A percentile compares a stretch with the other conserved stretches of the same genome.
These are phyloP conservation scores for Penicillium mononematosum DNA, from an alignment of 495 filamentous ascomycete species.

Conservation along the genomic window DNA sequence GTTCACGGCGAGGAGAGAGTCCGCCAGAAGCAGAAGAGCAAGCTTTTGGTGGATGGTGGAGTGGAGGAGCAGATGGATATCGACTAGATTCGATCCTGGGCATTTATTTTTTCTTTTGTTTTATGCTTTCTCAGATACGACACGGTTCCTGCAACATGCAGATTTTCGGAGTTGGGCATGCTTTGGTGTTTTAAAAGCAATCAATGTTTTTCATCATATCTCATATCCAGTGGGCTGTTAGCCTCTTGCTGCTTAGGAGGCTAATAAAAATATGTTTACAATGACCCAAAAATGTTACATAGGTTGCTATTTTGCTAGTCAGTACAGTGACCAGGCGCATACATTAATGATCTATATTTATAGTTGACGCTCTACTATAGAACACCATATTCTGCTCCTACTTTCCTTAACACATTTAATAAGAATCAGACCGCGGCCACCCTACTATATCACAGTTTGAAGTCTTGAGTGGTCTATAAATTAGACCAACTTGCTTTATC, in stretches of 20 bases:
- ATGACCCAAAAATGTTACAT: constrained; percentile 13
- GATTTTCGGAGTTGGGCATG: constrained; percentile 32
- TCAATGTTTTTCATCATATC: constrained; percentile 32
- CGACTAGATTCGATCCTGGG: constrained; percentile 50
- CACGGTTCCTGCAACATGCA: constrained; percentile 24
- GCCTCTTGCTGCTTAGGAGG: constrained; percentile 4
- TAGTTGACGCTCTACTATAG: too few relatives aligned
- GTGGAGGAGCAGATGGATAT: constrained; percentile 70
- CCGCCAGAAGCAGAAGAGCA: constrained; percentile 59
- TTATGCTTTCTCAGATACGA: constrained; percentile 31
- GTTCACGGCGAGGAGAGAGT: constrained; percentile 54
- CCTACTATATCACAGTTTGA: too few relatives aligned
- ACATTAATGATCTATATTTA: too few relatives aligned
- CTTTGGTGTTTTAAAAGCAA: constrained; percentile 34
- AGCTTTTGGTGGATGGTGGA: constrained; percentile 63
- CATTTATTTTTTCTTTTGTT: constrained; percentile 14
- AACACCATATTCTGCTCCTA: too few relatives aligned
- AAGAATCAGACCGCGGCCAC: too few relatives aligned
- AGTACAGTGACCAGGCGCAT: constrained; percentile 1
- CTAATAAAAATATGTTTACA: constrained; percentile 11
- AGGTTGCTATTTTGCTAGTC: constrained; percentile 9
- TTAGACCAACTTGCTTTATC: too few relatives aligned
- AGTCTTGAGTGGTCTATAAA: too few relatives aligned
- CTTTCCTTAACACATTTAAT: too few relatives aligned
- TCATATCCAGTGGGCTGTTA: constrained; percentile 20